phyloP scores from a whole-genome alignment of 2,329 filamentous ascomycete species.

The Chalaropsis thielavioides region DNA sequence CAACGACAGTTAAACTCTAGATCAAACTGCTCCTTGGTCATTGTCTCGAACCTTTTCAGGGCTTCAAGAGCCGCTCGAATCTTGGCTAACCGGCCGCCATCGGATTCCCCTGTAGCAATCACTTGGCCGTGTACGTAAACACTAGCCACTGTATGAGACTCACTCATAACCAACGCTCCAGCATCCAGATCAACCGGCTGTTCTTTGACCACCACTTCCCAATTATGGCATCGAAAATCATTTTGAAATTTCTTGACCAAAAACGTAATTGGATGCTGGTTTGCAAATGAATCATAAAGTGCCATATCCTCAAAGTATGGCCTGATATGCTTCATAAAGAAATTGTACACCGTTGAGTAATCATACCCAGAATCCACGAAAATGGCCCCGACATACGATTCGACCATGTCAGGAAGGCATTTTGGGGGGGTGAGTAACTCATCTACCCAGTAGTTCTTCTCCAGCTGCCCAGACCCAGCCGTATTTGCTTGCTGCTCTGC shows the following conservation, averaged over 20 bases:
- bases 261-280: constrained; percentile 68
- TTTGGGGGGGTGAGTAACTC: constrained; percentile 52
- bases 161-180: constrained; percentile 27
- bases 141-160: constrained; percentile 49
- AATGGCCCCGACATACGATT: constrained; percentile 76
- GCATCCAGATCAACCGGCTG: constrained; percentile 30
- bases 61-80: constrained; percentile 48
- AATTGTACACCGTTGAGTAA: constrained; percentile 55
- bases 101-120: constrained; percentile 45
- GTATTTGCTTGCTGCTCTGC: constrained; percentile 25
- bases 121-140: constrained; percentile 62
- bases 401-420: constrained; percentile 68
- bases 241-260: constrained; percentile 49
- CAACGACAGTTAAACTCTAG: constrained; percentile 51
- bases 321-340: constrained; percentile 61
- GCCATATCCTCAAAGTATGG: constrained; percentile 76
- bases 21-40: constrained; percentile 44
- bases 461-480: constrained; percentile 28
- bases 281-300: constrained; percentile 75
- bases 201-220: constrained; percentile 41
- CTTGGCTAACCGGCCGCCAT: constrained; percentile 60
- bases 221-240: constrained; percentile 49
- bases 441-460: constrained; percentile 53
- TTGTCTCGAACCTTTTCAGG: constrained; percentile 31
- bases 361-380: constrained; percentile 82